phyloP scores from a whole-genome alignment of 2,329 filamentous ascomycete species.

The Pseudocercospora macadamiae region DNA sequence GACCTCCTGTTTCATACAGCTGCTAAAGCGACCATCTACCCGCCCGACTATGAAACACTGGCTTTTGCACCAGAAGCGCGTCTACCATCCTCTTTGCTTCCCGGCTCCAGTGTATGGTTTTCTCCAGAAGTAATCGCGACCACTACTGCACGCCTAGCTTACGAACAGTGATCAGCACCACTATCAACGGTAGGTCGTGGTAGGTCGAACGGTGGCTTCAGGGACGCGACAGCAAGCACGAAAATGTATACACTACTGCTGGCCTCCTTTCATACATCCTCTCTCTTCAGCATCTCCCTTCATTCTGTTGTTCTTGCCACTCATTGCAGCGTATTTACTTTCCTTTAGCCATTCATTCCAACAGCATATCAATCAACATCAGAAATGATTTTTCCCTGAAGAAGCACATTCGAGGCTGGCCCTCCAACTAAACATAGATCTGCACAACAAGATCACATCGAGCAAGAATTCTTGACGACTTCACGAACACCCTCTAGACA shows the following conservation, averaged over 20 bases:
- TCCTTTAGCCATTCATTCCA: neutral
- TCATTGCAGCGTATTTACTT: neutral
- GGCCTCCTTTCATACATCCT: too few relatives aligned
- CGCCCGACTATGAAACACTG: constrained; percentile 1
- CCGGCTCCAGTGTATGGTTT: neutral
- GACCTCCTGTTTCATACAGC: constrained; percentile 1
- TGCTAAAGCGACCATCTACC: neutral
- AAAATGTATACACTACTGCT: neutral
- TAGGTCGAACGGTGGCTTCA: neutral
- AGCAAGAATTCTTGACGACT: neutral
- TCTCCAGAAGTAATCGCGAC: neutral
- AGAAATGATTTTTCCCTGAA: neutral
- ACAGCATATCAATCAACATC: neutral
- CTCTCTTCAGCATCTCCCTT: too few relatives aligned
- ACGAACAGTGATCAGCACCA: neutral
- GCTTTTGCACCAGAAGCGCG: neutral
- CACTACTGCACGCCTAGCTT: neutral
- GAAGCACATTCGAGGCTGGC: neutral
- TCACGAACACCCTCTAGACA: neutral
- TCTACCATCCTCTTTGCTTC: neutral
- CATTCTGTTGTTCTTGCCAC: neutral
- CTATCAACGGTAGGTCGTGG: neutral
- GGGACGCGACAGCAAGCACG: neutral
- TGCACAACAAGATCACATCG: neutral
- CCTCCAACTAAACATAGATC: neutral